Base-by-base conservation (phyloP, 164 flowering plant species). In the Piper longum region DNA sequence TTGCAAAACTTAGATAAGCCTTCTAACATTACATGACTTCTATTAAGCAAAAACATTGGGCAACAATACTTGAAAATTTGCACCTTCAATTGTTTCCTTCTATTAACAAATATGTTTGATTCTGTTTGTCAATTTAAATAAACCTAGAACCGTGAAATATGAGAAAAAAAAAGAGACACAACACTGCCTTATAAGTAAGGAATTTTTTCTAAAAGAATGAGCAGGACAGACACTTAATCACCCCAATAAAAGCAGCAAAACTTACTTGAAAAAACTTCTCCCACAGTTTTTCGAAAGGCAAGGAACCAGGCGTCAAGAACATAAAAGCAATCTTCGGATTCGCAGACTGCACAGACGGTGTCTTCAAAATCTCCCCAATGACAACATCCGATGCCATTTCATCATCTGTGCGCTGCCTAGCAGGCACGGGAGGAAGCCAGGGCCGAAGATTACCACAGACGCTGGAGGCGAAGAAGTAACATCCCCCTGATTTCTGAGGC, bases 221-320 rank as follows among this genome's bases (percentile, higher is more conserved):
- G 36, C 0, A 5, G 41, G 19, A 18, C 12, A 54, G 7, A 26
- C 7, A 57, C 11, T 57, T 11, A 4, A 57, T 11, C 41, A 36
- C 41, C 5, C 14, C 39, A 57, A 16, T 42, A 42, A 17, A 43
- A 3, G 6, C 16, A 12, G 17, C 6, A 7, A 56, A 64, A 18
- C 86, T 80, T 83, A 91, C 99, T 66, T 63, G 79, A 55, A 95
- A 87, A 76, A 95, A 95, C 66, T 71, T 85, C 61, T 87, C 95
- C 96, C 99, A 95, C 41, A 95, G 79, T 83, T 64, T 88, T 76
- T 90, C 97, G 60, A 93, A 88, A 60, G 97, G 99, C 63, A 93
- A 77, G 17, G 91, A 62, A 65, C 91, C 89, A 1, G 86, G 86
- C 44, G 82, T 81, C 75, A 93, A 72, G 79, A 93, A 93, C 89